These are phyloP conservation scores for Exophiala bonariae DNA, from an alignment of 2,329 filamentous ascomycete genomes.

Conservation along the genomic window DNA sequence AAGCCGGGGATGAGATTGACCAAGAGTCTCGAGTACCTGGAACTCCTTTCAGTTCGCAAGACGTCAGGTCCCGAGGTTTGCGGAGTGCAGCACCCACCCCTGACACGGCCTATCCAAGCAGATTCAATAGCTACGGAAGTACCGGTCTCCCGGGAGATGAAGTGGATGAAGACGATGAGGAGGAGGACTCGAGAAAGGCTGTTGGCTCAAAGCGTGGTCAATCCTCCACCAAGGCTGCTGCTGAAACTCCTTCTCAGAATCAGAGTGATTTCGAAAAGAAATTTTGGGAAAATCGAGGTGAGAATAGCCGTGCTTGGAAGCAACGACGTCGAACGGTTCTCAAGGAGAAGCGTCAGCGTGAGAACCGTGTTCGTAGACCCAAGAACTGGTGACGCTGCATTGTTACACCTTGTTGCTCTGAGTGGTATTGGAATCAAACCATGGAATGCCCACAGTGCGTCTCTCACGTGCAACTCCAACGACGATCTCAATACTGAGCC, in stretches of 20 bases:
- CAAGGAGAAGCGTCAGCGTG: constrained; percentile 60
- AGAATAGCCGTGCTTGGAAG: constrained; percentile 53
- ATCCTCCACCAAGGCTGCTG: background rate
- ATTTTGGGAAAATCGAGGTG: constrained; percentile 58
- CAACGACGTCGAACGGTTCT: constrained; percentile 59
- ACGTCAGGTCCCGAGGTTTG: constrained; percentile 65
- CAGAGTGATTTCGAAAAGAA: constrained; percentile 63
- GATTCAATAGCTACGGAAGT: constrained; percentile 28
- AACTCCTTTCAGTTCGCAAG: constrained; percentile 79
- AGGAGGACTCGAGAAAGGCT: constrained; percentile 2
- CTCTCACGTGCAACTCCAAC: too few species aligned
- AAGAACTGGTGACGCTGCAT: constrained; percentile 19
- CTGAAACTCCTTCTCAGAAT: constrained; percentile 13
- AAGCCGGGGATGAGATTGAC: constrained; percentile 50
- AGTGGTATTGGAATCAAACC: too few species aligned
- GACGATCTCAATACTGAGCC: too few species aligned
- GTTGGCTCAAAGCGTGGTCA: constrained; percentile 19
- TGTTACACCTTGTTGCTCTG: too few species aligned
- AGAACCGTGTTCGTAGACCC: constrained; percentile 49
- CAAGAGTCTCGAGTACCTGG: constrained; percentile 55
- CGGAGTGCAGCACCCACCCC: constrained; percentile 92
- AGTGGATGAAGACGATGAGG: constrained; percentile 28
- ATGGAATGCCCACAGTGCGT: too few species aligned
- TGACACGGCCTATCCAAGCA: constrained; percentile 76
- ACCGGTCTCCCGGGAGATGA: constrained; percentile 19